These are phyloP conservation scores for Colletotrichum musicola DNA, from an alignment of 2,329 filamentous ascomycete genomes.

Conservation along the genomic window DNA sequence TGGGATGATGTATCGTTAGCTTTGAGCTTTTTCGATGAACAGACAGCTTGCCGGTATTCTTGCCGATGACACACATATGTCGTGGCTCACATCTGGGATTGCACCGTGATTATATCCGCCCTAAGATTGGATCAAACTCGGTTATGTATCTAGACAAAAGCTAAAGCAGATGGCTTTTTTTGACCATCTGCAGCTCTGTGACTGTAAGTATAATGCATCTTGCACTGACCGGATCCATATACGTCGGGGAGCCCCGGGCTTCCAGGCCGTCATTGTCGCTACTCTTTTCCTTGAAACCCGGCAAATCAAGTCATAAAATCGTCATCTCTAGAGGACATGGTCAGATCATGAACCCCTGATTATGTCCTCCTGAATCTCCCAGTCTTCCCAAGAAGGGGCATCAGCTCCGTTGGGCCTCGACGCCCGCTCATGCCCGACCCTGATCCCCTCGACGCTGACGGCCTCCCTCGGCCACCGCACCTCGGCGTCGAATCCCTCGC, in stretches of 20 bases:
- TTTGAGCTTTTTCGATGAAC: too few relatives aligned
- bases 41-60: too few relatives aligned
- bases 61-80: too few relatives aligned
- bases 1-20: not conserved
- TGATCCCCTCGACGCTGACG: conserved; percentile 53
- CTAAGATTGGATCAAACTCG: not conserved
- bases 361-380: conserved; percentile 55
- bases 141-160: not conserved
- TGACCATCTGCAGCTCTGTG: not conserved
- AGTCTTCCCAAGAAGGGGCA: conserved; percentile 64
- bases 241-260: not conserved
- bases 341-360: conserved; percentile 26
- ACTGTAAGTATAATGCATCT: not conserved
- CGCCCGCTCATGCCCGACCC: conserved; percentile 51
- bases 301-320: not conserved
- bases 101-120: too few relatives aligned
- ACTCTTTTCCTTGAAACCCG: not conserved
- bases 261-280: not conserved
- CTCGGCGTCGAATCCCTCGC: conserved; percentile 48
- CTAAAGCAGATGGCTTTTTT: not conserved
- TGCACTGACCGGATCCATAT: not conserved
- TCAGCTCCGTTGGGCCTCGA: conserved; percentile 63
- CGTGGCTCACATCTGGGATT: too few relatives aligned
- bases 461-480: conserved; percentile 55
- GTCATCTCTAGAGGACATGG: not conserved